Conservation (phyloP, 768 basidiomycete species). For the Clavulina sp. region DNA sequence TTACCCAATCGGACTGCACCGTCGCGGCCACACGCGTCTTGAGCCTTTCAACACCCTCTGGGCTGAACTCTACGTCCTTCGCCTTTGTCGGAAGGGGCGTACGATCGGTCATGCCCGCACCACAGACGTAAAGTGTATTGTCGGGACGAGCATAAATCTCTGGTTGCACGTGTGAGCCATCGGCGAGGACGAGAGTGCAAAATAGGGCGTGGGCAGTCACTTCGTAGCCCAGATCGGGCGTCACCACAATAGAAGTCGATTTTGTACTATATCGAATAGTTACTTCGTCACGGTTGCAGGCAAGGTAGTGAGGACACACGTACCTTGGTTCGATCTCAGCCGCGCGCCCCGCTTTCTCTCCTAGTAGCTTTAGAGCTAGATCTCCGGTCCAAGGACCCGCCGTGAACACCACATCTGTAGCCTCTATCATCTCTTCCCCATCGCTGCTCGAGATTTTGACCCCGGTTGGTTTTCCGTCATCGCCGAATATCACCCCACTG, state of each 20-base stretch:
- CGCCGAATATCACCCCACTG: constrained; percentile 1
- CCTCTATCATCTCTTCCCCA: constrained; percentile 3
- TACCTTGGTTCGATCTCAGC: constrained; percentile 8
- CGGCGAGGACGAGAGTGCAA: constrained; percentile 20
- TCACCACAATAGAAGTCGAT: constrained; percentile 11
- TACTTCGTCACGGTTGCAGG: neutral
- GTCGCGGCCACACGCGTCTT: constrained; percentile 2
- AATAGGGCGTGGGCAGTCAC: constrained; percentile 23
- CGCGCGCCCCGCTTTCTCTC: constrained; percentile 5
- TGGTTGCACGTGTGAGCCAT: constrained; percentile 20
- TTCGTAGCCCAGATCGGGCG: constrained; percentile 2
- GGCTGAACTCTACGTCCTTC: constrained; percentile 5
- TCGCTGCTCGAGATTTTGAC: constrained; percentile 1
- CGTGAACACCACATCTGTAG: constrained; percentile 22
- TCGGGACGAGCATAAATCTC: constrained; percentile 24
- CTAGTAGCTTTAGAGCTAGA: constrained; percentile 19
- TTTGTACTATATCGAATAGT: too few relatives aligned
- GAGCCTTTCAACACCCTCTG: constrained; percentile 5
- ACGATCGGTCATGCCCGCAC: constrained; percentile 7
- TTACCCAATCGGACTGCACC: neutral
- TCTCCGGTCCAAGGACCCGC: constrained; percentile 29
- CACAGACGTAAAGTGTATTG: constrained; percentile 16
- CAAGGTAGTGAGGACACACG: neutral
- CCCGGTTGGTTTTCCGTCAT: constrained; percentile 1
- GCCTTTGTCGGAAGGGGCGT: constrained; percentile 17